Base-by-base conservation (phyloP, 495 filamentous ascomycete species). In the Parathielavia hyrcaniae region DNA sequence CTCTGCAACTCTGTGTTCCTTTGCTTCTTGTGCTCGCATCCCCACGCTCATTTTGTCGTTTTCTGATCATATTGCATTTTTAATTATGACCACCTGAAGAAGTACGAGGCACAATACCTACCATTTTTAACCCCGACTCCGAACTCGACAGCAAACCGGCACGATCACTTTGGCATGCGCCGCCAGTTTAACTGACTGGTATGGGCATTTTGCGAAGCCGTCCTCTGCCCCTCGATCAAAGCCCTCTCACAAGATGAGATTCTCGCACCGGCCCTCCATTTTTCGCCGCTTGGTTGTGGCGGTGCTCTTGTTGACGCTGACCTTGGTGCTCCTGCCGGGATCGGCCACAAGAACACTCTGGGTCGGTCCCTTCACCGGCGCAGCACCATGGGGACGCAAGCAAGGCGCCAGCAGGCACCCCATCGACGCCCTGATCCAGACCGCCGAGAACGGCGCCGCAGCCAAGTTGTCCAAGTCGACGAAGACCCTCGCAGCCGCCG, bases 401-500 rank as follows among this genome's bases (percentile, higher is more conserved):
- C 7, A 32, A 2, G 12, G 12, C 59, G 0, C 67, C 14, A 49
- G 19, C 19, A 45, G 36, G 17, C 79, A 81, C 55, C 76, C 78
- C 22, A 81, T 81, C 55, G 77, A 80, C 51, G 55, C 61, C 8
- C 64, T 79, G 8, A 75, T 81, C 36, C 63, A 61, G n/a, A 56
- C 45, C 5, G 79, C 76, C 38, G 71, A 78, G 9, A 69, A 70
- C 44, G 61, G 67, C 7, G 79, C 77, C 47, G 64, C 68, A 0
- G 60, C 63, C 11, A 62, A 75, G 20, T 54, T 78, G 12, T 66
- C 69, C 13, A 75, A 71, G 30, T 67, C 76, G 53, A 72, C 73
- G 14, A 70, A 72, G n/a, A 83, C 77, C n/a, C 76, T 89, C 41
- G 70, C 73, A 46, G 71, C 82, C 26, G 79, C 83, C 1, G 85